Evolutionary conservation across 2,329 filamentous ascomycete genomes (phyloP).

Genomic region (Exophiala alcalophila): DNA sequence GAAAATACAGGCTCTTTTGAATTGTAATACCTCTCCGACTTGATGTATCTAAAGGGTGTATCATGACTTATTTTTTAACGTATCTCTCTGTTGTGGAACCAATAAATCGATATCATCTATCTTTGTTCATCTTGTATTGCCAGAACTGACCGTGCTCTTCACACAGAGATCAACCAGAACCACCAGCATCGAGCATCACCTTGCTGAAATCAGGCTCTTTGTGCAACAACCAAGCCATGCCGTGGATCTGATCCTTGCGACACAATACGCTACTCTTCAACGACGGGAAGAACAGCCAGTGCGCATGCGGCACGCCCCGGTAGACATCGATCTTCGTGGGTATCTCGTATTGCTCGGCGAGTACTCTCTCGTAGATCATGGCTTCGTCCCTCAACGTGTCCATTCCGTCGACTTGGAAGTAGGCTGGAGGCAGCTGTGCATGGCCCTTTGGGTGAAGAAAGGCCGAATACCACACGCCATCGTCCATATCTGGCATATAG

Average conservation of each 20-base stretch:
- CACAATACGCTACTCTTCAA: slow-evolving; percentile 26
- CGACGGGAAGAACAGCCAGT: slow-evolving; percentile 27
- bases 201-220: slow-evolving; percentile 3
- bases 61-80: too few relatives aligned
- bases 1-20: too few relatives aligned
- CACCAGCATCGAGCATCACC: too few relatives aligned
- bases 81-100: too few relatives aligned
- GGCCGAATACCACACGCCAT: slow-evolving; percentile 7
- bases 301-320: slow-evolving; percentile 33
- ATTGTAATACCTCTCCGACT: too few relatives aligned
- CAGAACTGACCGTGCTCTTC: too few relatives aligned
- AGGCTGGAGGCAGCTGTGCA: slow-evolving; percentile 29
- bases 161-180: too few relatives aligned
- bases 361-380: slow-evolving; percentile 28
- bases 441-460: slow-evolving; percentile 26
- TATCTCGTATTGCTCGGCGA: slow-evolving; percentile 26
- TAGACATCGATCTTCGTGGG: slow-evolving; percentile 34
- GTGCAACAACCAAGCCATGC: slow-evolving; percentile 15
- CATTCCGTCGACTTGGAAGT: slow-evolving; percentile 17
- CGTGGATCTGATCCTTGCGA: not conserved
- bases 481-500: slow-evolving; percentile 15
- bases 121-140: too few relatives aligned
- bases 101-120: too few relatives aligned
- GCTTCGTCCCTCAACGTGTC: slow-evolving; percentile 17
- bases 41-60: too few relatives aligned